Percentiles rank a stretch among this genome's conserved stretches.
Conservation (phyloP, 441 rosid species). For the Eruca vesicaria region DNA sequence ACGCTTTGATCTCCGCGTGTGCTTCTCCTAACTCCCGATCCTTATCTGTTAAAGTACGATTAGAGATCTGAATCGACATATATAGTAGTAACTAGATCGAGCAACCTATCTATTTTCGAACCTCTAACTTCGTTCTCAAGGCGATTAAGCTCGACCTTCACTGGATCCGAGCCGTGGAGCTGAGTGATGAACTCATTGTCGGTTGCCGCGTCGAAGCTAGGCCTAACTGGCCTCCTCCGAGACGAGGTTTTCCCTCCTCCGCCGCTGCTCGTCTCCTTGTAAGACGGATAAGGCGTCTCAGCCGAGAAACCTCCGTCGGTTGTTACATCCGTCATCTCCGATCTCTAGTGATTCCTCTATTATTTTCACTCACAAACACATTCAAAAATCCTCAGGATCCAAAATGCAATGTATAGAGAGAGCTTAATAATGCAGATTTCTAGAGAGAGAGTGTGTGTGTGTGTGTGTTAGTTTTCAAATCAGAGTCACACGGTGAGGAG, state of each 20-base stretch:
- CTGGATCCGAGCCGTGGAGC: slow-evolving; percentile 99
- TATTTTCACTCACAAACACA: slow-evolving; percentile 26
- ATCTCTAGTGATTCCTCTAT: slow-evolving; percentile 51
- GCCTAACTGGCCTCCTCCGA: slow-evolving; percentile 66
- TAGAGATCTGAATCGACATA: slow-evolving; percentile 34
- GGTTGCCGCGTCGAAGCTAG: slow-evolving; percentile 93
- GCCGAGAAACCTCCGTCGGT: slow-evolving; percentile 49
- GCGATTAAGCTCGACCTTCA: slow-evolving; percentile 95
- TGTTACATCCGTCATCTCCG: slow-evolving; percentile 74
- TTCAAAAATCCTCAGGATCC: slow-evolving; percentile 20
- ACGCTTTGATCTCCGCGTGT: slow-evolving; percentile 89
- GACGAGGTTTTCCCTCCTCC: slow-evolving; percentile 54
- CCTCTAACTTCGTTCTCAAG: slow-evolving; percentile 98
- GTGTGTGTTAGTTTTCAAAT: slow-evolving; percentile 30
- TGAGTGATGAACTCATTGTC: slow-evolving; percentile 87
- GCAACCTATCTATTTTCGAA: slow-evolving; percentile 43
- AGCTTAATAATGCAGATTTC: slow-evolving; percentile 22
- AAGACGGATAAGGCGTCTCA: slow-evolving; percentile 46
- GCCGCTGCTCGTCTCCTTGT: slow-evolving; percentile 58
- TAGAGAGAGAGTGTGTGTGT: background rate
- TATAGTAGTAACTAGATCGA: slow-evolving; percentile 54
- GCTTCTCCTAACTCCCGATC: slow-evolving; percentile 91
- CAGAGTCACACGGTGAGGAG: slow-evolving; percentile 19
- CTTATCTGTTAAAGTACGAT: slow-evolving; percentile 55
- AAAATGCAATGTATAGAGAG: slow-evolving; percentile 5